Evolutionary conservation across 108 stramenopile species (phyloP).

Genomic region (Seminavis robusta): DNA sequence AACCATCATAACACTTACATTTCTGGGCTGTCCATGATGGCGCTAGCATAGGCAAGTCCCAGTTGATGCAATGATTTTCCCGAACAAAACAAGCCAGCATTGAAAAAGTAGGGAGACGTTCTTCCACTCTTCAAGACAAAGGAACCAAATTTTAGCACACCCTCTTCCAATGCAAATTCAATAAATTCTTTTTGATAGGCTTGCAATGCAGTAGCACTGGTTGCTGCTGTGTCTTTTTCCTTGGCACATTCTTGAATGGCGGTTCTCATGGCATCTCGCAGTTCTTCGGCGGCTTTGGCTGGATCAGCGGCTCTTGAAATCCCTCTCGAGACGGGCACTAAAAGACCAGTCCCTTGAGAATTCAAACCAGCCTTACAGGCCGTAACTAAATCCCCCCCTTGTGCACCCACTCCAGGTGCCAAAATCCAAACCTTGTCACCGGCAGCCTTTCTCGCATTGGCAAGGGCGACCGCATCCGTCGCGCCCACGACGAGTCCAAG

Average conservation of each 20-base stretch:
- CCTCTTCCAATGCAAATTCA: conserved; percentile 83
- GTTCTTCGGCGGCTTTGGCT: conserved; percentile 69
- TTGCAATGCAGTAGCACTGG: conserved; percentile 17
- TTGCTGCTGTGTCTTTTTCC: not conserved
- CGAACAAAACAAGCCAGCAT: conserved; percentile 91
- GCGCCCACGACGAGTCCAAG: conserved; percentile 97
- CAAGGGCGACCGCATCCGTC: conserved; percentile 86
- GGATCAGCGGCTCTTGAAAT: conserved; percentile 84
- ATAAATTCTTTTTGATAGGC: conserved; percentile 91
- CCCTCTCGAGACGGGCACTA: conserved; percentile 94
- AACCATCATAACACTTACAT: conserved; percentile 55
- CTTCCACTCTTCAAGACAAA: conserved; percentile 98
- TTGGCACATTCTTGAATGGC: not conserved
- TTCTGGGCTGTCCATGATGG: conserved; percentile 82
- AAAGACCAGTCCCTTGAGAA: conserved; percentile 73
- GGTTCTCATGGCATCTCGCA: conserved; percentile 65
- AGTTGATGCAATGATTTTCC: conserved; percentile 82
- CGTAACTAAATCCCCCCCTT: conserved; percentile 89
- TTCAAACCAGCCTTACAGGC: conserved; percentile 83
- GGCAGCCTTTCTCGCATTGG: conserved; percentile 69
- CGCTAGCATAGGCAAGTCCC: conserved; percentile 87
- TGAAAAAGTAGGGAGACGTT: conserved; percentile 99
- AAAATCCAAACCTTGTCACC: conserved; percentile 91
- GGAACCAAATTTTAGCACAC: conserved; percentile 92
- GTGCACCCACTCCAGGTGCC: conserved; percentile 97